Conservation (phyloP, 345 rosid species). For the Pseudoturritis turrita region DNA sequence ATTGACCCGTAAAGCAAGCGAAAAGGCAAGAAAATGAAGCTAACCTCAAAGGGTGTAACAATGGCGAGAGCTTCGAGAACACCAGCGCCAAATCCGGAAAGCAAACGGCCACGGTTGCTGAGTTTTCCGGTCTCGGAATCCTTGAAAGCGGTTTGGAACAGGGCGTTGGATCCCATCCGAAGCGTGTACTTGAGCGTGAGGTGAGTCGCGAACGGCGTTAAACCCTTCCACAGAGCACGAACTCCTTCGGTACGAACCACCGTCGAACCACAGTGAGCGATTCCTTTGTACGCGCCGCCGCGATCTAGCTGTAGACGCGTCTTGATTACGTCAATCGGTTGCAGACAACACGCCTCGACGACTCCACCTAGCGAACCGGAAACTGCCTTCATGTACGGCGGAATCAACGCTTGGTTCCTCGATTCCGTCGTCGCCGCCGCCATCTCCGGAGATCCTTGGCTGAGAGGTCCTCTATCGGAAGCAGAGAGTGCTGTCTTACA, state of each 20-base stretch:
- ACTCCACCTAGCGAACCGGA: constrained; percentile 88
- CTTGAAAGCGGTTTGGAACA: constrained; percentile 70
- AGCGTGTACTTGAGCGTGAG: constrained; percentile 82
- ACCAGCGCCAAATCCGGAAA: constrained; percentile 93
- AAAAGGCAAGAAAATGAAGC: not conserved
- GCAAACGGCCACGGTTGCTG: constrained; percentile 49
- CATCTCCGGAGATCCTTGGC: not conserved
- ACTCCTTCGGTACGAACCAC: constrained; percentile 66
- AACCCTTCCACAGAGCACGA: constrained; percentile 88
- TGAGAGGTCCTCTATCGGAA: not conserved
- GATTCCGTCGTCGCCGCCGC: constrained; percentile 9
- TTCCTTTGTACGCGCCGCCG: constrained; percentile 65
- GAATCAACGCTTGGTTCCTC: constrained; percentile 36
- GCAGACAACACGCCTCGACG: constrained; percentile 86
- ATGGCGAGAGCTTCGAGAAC: constrained; percentile 92
- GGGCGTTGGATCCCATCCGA: constrained; percentile 91
- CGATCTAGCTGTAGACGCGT: constrained; percentile 88
- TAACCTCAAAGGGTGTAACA: constrained; percentile 94
- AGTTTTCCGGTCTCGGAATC: constrained; percentile 71
- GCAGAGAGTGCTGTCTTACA: not conserved
- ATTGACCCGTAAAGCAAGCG: not conserved
- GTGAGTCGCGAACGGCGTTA: constrained; percentile 96
- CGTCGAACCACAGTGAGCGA: constrained; percentile 72
- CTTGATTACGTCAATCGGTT: constrained; percentile 94
- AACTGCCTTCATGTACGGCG: constrained; percentile 87